These are phyloP conservation scores for Neurospora hispaniola DNA, from an alignment of 495 filamentous ascomycete species.

Conservation along the genomic window DNA sequence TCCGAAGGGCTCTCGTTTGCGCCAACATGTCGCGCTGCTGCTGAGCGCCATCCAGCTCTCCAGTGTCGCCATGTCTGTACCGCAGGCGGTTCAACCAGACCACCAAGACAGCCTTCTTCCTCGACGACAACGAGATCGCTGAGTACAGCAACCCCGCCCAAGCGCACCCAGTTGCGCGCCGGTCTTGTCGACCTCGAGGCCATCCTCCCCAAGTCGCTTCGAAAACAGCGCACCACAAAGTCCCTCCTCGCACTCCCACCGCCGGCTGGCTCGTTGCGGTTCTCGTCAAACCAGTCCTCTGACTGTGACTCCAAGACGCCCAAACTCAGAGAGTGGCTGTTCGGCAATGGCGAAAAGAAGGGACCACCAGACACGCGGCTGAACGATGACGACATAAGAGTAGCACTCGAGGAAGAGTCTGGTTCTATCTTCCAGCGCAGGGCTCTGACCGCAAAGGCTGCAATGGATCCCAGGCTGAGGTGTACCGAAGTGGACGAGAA, in stretches of 20 bases:
- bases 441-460: constrained; percentile 55
- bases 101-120: constrained; percentile 6
- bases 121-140: constrained; percentile 2
- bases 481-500: constrained; percentile 93
- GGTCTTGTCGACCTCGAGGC: constrained; percentile 34
- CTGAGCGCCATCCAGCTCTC: not conserved
- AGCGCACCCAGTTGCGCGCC: constrained; percentile 28
- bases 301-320: constrained; percentile 26
- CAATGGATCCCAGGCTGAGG: constrained; percentile 69
- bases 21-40: constrained; percentile 10
- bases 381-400: constrained; percentile 43
- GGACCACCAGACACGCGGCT: constrained; percentile 15
- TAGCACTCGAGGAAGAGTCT: constrained; percentile 36
- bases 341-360: constrained; percentile 30
- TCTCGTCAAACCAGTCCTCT: constrained; percentile 15
- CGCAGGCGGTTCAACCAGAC: not conserved
- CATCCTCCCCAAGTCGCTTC: constrained; percentile 26
- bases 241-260: not conserved
- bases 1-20: constrained; percentile 42
- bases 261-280: constrained; percentile 21
- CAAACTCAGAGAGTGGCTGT: constrained; percentile 48
- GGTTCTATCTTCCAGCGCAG: constrained; percentile 50
- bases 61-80: constrained; percentile 17
- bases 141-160: constrained; percentile 10
- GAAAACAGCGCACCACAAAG: constrained; percentile 8